A percentile compares a stretch with the other conserved stretches of the same genome.
These are phyloP conservation scores for Nicotiana tabacum DNA, from an alignment of 257 asterid genomes.

Conservation along the genomic window DNA sequence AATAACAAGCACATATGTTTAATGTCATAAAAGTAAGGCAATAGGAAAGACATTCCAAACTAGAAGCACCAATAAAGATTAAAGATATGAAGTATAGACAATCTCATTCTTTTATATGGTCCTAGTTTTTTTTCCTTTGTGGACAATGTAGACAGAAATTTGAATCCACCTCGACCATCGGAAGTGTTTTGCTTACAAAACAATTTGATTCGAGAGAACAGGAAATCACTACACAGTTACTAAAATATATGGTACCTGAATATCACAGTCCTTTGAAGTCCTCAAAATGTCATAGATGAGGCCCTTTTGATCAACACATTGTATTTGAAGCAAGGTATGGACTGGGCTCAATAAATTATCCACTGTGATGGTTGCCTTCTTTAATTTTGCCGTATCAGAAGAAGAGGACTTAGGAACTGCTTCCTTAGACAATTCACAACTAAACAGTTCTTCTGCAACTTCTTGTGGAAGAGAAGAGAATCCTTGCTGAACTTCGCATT, in stretches of 20 bases:
- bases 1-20: slow-evolving; percentile 4
- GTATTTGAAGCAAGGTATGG: slow-evolving; percentile 47
- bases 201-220: neutral
- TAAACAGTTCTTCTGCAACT: slow-evolving; percentile 36
- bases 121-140: neutral
- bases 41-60: neutral
- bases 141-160: neutral
- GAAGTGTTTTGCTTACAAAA: neutral
- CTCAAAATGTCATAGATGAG: slow-evolving; percentile 46
- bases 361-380: slow-evolving; percentile 29
- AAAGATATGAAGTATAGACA: neutral
- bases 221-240: neutral
- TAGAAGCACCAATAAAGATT: neutral
- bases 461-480: slow-evolving; percentile 29
- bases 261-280: slow-evolving; percentile 44
- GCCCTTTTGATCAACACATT: slow-evolving; percentile 46
- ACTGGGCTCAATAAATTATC: slow-evolving; percentile 45
- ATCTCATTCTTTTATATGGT: neutral
- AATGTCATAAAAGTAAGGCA: neutral
- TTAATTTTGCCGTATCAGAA: slow-evolving; percentile 19
- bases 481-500: slow-evolving; percentile 31
- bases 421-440: slow-evolving; percentile 30
- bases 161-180: neutral
- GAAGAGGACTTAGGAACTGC: slow-evolving; percentile 19
- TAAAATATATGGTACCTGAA: slow-evolving; percentile 29